These are phyloP conservation scores for Taphrina deformans DNA, from an alignment of 1,139 yeast species.

Conservation along the genomic window DNA sequence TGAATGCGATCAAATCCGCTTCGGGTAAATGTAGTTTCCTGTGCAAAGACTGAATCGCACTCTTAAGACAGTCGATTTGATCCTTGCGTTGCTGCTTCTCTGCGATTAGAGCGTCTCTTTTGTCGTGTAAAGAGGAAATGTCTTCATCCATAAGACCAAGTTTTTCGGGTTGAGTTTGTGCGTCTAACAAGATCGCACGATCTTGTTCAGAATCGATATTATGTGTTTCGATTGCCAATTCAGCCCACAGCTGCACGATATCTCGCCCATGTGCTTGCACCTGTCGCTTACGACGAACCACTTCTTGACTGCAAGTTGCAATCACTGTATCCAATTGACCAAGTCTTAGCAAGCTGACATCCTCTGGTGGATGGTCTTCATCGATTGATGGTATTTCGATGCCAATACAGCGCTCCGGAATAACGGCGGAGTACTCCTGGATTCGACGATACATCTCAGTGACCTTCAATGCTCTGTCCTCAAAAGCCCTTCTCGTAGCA, in stretches of 20 bases:
- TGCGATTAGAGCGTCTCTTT: constrained; percentile 35
- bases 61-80: constrained; percentile 36
- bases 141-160: constrained; percentile 43
- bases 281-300: background rate
- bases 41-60: constrained; percentile 42
- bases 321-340: constrained; percentile 22
- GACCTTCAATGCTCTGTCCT: constrained; percentile 17
- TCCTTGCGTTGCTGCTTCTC: constrained; percentile 39
- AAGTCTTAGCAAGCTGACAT: constrained; percentile 20
- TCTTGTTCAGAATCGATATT: constrained; percentile 9
- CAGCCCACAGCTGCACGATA: constrained; percentile 28
- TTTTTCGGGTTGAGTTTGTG: constrained; percentile 41
- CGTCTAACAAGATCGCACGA: constrained; percentile 19
- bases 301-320: constrained; percentile 12
- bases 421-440: background rate
- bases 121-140: constrained; percentile 39
- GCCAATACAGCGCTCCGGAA: background rate
- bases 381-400: constrained; percentile 1
- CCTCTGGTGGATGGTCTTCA: constrained; percentile 18
- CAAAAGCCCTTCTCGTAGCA: constrained; percentile 12
- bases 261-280: constrained; percentile 20
- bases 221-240: constrained; percentile 13
- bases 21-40: constrained; percentile 42
- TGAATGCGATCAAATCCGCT: constrained; percentile 40
- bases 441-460: constrained; percentile 2